Evolutionary conservation across 257 asterid species (phyloP).

Genomic region (Primulina tabacum): DNA sequence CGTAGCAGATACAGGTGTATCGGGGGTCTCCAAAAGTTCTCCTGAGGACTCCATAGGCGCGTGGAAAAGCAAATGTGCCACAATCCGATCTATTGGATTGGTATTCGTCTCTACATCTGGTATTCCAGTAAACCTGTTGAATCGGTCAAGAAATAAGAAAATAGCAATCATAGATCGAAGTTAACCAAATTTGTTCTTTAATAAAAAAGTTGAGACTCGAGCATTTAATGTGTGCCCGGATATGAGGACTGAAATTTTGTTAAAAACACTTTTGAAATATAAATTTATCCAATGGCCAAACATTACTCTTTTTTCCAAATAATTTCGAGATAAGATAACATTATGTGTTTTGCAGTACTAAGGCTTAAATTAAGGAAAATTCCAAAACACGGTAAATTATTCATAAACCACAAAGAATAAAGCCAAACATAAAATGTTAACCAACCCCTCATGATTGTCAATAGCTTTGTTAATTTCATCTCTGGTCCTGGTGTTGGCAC

Average conservation of each 20-base stretch:
- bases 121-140: conserved; percentile 51
- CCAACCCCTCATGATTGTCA: not conserved
- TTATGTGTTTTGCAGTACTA: not conserved
- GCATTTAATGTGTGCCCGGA: not conserved
- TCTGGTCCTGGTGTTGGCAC: not conserved
- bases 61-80: conserved; percentile 87
- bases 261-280: too few relatives aligned
- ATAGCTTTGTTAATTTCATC: not conserved
- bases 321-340: not conserved
- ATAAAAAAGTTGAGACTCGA: not conserved
- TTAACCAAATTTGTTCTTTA: too few relatives aligned
- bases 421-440: not conserved
- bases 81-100: conserved; percentile 78
- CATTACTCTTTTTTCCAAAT: too few relatives aligned
- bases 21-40: conserved; percentile 46
- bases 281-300: not conserved
- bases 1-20: conserved; percentile 47
- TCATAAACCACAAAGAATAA: not conserved
- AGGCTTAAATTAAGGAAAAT: not conserved
- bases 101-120: conserved; percentile 67
- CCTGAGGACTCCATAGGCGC: conserved; percentile 51
- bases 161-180: not conserved
- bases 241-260: not conserved
- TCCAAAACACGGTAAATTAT: not conserved
- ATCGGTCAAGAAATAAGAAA: not conserved